These are phyloP conservation scores for Cyclotella sp. DNA, from an alignment of 108 stramenopile species.

Conservation along the genomic window DNA sequence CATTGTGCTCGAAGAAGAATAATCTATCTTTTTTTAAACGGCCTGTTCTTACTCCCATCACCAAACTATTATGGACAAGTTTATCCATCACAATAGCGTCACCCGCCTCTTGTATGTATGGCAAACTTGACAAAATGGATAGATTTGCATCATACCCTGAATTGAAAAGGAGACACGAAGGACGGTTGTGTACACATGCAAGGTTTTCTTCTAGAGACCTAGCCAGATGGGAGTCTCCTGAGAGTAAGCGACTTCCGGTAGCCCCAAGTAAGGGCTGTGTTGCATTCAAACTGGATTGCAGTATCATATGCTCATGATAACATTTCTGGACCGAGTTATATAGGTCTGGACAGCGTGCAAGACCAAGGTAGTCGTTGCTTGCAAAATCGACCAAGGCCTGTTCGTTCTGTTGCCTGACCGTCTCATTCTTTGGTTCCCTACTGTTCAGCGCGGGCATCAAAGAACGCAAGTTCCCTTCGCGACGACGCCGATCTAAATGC, in stretches of 20 bases:
- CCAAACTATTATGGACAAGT: conserved; percentile 90
- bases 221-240: conserved; percentile 86
- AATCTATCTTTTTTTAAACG: conserved; percentile 49
- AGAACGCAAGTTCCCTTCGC: conserved; percentile 55
- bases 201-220: conserved; percentile 75
- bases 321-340: conserved; percentile 53
- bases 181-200: conserved; percentile 75
- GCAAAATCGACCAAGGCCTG: conserved; percentile 85
- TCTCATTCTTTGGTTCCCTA: neutral
- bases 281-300: neutral
- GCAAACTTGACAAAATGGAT: conserved; percentile 83
- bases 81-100: conserved; percentile 90
- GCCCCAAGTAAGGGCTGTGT: conserved; percentile 63
- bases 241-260: conserved; percentile 93
- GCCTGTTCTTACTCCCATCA: conserved; percentile 86
- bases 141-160: conserved; percentile 98
- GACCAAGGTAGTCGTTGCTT: conserved; percentile 96
- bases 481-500: conserved; percentile 51
- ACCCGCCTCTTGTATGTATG: conserved; percentile 57
- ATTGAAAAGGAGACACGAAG: conserved; percentile 89
- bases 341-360: conserved; percentile 77
- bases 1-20: conserved; percentile 85
- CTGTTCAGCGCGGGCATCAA: conserved; percentile 37
- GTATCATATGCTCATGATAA: conserved; percentile 30
- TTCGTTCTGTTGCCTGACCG: neutral